Base-by-base conservation (phyloP, 164 flowering plant species). In the Stephania yunnanensis region DNA sequence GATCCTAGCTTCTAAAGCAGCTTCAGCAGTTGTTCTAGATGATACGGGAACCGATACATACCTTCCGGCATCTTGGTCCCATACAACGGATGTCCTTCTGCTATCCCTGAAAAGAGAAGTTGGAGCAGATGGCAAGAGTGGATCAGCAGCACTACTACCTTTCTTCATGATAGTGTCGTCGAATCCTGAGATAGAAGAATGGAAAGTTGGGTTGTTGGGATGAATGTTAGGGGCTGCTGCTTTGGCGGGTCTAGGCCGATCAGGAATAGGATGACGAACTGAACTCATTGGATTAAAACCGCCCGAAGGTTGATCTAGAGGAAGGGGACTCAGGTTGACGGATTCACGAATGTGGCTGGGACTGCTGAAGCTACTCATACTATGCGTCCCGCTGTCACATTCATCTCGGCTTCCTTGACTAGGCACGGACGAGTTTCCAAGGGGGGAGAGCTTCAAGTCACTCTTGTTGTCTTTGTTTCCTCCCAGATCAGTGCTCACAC, bases 51-150 rank as follows among this genome's bases (percentile, higher is more conserved):
- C 83, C 0, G 98, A 95, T 30, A 93, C 86, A 75, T 92, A 95
- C 77, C 98, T 84, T 1, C 98, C 99, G 11, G 97, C 97, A 82
- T 92, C 97, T 81, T 90, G 99, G 78, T 95, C 98, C 99, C 99
- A 95, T 19, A 92, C 87, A 15, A 95, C 98, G 19, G 97, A 93
- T 15, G 97, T 82, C 81, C 91, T 85, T 80, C 85, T 89, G n/a
- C 82, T 84, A 64, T 94, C 98, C 80, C 95, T 85, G 25, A 89
- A 83, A 65, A 89, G 81, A 79, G 92, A 82, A 69, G 87, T 67
- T 10, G 84, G 79, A 7, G 92, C 83, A 42, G 88, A 88, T 4
- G 87, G 73, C 46, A 84, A 71, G 31, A 87, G 77, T 11, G 88
- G 87, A 80, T 90, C 91, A 0, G 87, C 46, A 46, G 87, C 46